A percentile compares a stretch with the other conserved stretches of the same genome.
Evolutionary conservation across 352 stramenopile species (phyloP).

Genomic region (Phytophthora kernoviae): DNA sequence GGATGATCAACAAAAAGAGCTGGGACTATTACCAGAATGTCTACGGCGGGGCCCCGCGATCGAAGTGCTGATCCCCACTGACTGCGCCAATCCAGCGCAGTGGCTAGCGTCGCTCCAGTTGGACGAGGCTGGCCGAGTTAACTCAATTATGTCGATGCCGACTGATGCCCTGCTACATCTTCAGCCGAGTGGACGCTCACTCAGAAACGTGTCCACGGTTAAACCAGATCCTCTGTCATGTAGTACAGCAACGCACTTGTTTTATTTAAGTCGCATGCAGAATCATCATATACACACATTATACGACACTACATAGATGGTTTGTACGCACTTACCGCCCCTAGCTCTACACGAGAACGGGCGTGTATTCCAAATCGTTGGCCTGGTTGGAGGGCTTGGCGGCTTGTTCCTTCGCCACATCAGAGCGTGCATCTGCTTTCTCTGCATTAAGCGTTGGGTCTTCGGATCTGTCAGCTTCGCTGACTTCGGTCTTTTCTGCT

Average conservation of each 20-base stretch:
- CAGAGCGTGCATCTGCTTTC: not conserved
- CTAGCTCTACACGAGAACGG: conserved; percentile 21
- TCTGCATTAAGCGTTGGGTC: conserved; percentile 15
- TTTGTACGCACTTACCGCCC: conserved; percentile 11
- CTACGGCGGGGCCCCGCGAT: conserved; percentile 78
- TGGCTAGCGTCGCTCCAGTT: conserved; percentile 63
- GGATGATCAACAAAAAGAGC: conserved; percentile 81
- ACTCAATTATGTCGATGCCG: conserved; percentile 67
- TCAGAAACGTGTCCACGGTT: conserved; percentile 10
- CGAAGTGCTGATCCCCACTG: conserved; percentile 60
- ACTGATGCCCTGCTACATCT: conserved; percentile 13
- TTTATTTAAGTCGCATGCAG: conserved; percentile 42
- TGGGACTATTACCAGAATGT: conserved; percentile 77
- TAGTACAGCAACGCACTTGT: conserved; percentile 34
- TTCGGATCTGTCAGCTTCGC: conserved; percentile 15
- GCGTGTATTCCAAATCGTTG: conserved; percentile 15
- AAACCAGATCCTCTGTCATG: conserved; percentile 25
- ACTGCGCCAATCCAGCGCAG: conserved; percentile 54
- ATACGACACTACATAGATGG: conserved; percentile 14
- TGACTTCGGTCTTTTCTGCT: conserved; percentile 18
- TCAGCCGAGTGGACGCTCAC: not conserved
- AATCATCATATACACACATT: conserved; percentile 17
- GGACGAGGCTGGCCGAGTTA: conserved; percentile 59
- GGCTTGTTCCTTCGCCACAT: not conserved
- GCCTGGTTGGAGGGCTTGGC: conserved; percentile 5